Evolutionary conservation across 2,329 filamentous ascomycete species (phyloP), one percentile per base, ranked within the genome.

Genomic region (Colletotrichum sp.): DNA sequence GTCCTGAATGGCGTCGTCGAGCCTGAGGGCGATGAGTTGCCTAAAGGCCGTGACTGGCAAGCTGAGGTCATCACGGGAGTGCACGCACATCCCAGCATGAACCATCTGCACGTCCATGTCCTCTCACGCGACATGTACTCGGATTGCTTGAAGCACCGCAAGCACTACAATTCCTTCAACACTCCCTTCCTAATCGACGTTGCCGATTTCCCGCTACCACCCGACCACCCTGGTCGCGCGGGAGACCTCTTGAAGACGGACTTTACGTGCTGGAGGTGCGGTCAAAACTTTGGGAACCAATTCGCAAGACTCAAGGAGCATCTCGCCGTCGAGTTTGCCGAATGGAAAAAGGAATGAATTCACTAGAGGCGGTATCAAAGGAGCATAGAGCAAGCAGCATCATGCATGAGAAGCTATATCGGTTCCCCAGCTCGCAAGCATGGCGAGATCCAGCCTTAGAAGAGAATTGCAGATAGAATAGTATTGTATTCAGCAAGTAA

Each of bases 131-230:
- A 99, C 83, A 93, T 95, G 89, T 89, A 92, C 80, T 95, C 93
- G 49, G 89, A 91, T 13, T 90, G 89, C 62, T 79, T 98, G 84
- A 95, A 93, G 85, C 93, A 96, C 82, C 90, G 92, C 78, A 96
- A 96, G 83, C 97, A 99, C 85, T 99, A 98, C 86, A 95, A 97
- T 82, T 97, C 94, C 78, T 99, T 99, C 85, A 92, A 91, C 36
- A 98, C 96, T 68, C 90, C 91, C 5, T 99, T 99, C 83, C 91
- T 99, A 26, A 91, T 99, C 15, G 88, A 90, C 18, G 81, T 99
- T 30, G 92, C 92, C 26, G 94, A 96, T 76, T 96, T 98, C 66
- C 96, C 97, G 6, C 86, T 99, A 34, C 88, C 89, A 0, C 77
- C 87, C 30, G 90, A 93, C 78, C 82, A 92, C 72, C 89, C 92